Base-by-base conservation (phyloP, 2,329 filamentous ascomycete species). In the Trichoderma hamatum region DNA sequence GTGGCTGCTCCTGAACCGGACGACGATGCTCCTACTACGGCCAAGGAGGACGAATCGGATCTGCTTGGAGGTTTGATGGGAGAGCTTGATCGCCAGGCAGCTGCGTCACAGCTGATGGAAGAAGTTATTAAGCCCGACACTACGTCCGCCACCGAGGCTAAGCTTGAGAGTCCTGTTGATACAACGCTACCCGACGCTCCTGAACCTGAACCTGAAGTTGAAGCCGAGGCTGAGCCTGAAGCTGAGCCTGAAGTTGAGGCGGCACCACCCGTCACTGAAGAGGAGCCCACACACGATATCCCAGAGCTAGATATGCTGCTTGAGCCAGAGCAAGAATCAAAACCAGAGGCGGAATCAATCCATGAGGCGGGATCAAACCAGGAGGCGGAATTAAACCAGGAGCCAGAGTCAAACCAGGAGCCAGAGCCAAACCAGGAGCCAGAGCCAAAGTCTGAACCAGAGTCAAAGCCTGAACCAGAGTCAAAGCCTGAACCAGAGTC, bases 21-120 rank as follows among this genome's bases (percentile, higher is more conserved):
- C 4, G 36, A 9, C 19, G 54, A 59, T 30, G 43, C 14, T 9
- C 9, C 34, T 11, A 24, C 34, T 11, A 24, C 21, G 14, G 30
- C 32, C 30, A 19, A 52, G 30, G 46, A 51, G 9, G 49, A 58
- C n/a, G 81, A 82, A 30, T 78, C 81, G 9, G 82, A 85, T 72
- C 67, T 84, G 43, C 78, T 84, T 26, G 80, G 79, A n/a, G 81
- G 79, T n/a, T 73, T 84, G 1, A 80, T 84, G 72, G 78, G 81
- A 1, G 83, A 82, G 39, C 77, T 84, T 43, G 80, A 84, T 68
- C 78, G 80, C 36, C 81, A 83, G 69, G 75, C 62, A 43, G 65
- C 54, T 2, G 65, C 65, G 19, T 54, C 65, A 24, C 58, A 59
- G 16, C 52, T 51, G 10, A 28, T 67, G 28, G 63, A 59, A 16